phyloP scores from a whole-genome alignment of 2,329 filamentous ascomycete genomes.

The Hypomyces rosellus region DNA sequence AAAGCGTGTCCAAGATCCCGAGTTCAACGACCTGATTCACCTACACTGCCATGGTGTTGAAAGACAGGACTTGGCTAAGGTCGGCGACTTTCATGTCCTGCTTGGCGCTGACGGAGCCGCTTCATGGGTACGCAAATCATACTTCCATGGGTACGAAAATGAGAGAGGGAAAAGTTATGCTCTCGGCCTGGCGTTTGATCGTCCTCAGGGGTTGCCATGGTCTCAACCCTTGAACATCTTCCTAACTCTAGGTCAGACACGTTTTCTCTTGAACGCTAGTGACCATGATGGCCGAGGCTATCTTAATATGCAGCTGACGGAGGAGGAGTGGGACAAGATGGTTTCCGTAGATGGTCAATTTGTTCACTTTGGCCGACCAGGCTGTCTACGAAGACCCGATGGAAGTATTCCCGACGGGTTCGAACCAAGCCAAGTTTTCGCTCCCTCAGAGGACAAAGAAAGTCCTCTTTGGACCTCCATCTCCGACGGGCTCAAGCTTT shows the following conservation, averaged over 20 bases:
- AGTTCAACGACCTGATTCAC: constrained; percentile 26
- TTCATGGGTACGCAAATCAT: constrained; percentile 28
- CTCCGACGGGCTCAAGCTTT: constrained; percentile 29
- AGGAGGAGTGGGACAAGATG: constrained; percentile 31
- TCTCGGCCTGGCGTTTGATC: constrained; percentile 28
- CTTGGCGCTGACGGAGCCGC: constrained; percentile 30
- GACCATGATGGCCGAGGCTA: constrained; percentile 28
- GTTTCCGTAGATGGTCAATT: constrained; percentile 24
- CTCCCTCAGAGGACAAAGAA: constrained; percentile 24
- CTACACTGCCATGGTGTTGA: constrained; percentile 26
- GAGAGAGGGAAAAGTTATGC: constrained; percentile 29
- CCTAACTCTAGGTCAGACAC: constrained; percentile 30
- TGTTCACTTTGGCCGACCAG: constrained; percentile 27
- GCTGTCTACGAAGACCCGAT: constrained; percentile 22
- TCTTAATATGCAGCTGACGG: constrained; percentile 31
- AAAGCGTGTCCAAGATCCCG: constrained; percentile 25
- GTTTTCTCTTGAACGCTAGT: constrained; percentile 31
- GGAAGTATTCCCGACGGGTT: constrained; percentile 26
- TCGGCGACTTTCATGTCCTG: constrained; percentile 30
- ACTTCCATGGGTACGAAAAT: constrained; percentile 29
- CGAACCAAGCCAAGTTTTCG: constrained; percentile 24
- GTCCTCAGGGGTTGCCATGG: constrained; percentile 27
- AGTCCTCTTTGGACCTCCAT: constrained; percentile 27
- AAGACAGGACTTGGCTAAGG: constrained; percentile 22
- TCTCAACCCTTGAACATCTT: constrained; percentile 31